These are phyloP conservation scores for Aspergillus diversus DNA, from an alignment of 495 filamentous ascomycete species.

Conservation along the genomic window DNA sequence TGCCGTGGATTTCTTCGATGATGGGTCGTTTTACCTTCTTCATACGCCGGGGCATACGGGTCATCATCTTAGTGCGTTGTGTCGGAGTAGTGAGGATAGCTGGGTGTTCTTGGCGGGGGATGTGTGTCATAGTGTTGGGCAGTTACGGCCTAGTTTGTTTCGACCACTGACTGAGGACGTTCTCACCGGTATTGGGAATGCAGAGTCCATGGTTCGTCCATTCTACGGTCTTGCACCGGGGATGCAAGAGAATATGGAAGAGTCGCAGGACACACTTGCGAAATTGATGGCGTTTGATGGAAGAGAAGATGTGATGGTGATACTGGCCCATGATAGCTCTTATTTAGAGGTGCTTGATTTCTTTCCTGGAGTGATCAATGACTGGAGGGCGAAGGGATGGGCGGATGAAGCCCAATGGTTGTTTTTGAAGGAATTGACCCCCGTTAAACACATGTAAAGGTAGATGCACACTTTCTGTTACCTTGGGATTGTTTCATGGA, in stretches of 20 bases:
- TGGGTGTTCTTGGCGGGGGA: not conserved
- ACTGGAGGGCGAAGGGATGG: conserved; percentile 2
- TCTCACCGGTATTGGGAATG: not conserved
- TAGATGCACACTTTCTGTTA: not conserved
- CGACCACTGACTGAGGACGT: not conserved
- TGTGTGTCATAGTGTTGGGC: not conserved
- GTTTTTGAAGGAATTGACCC: not conserved
- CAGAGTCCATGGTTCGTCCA: not conserved
- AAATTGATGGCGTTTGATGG: not conserved
- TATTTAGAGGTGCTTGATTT: not conserved
- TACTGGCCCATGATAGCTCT: not conserved
- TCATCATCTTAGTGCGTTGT: not conserved
- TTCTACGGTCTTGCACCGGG: not conserved
- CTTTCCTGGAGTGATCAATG: not conserved
- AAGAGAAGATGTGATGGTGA: not conserved
- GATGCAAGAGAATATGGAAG: not conserved
- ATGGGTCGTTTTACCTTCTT: not conserved
- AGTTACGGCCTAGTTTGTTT: not conserved
- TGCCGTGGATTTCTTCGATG: not conserved
- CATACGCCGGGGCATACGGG: not conserved
- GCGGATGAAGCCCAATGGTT: not conserved
- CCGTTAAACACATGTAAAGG: not conserved
- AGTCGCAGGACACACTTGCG: not conserved
- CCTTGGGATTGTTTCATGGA: too few relatives aligned
- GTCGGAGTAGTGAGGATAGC: not conserved